Conservation (phyloP, 495 filamentous ascomycete genomes). For the Lophiotrema nucula region DNA sequence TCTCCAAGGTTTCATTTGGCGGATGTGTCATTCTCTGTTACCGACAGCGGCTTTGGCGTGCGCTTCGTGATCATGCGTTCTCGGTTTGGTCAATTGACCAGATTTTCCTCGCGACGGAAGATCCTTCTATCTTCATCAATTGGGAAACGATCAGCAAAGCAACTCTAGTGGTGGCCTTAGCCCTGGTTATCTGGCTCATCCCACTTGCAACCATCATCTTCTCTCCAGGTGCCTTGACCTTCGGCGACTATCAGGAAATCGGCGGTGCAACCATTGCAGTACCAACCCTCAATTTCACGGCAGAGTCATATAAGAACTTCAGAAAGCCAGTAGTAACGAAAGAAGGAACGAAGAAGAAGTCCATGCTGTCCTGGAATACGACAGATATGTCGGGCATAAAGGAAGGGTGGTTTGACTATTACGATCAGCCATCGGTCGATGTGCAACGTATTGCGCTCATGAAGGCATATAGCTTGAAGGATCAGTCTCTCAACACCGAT, state of each 20-base stretch:
- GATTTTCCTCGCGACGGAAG: constrained; percentile 42
- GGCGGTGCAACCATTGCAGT: constrained; percentile 24
- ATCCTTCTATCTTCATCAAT: constrained; percentile 40
- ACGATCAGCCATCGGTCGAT: constrained; percentile 37
- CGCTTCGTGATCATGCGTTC: constrained; percentile 37
- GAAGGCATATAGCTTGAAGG: constrained; percentile 24
- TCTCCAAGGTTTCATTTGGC: constrained; percentile 42
- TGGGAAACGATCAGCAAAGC: constrained; percentile 40
- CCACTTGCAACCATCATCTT: constrained; percentile 43
- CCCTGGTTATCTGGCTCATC: constrained; percentile 43
- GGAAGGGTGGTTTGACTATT: constrained; percentile 36
- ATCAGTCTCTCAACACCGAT: constrained; percentile 18
- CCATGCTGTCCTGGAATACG: constrained; percentile 38
- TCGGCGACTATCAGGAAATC: constrained; percentile 23
- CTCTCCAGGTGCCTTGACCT: constrained; percentile 44
- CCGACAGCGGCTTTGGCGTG: constrained; percentile 46
- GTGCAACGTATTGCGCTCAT: constrained; percentile 32
- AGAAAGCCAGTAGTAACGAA: constrained; percentile 27
- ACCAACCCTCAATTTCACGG: constrained; percentile 36
- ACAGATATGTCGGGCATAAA: constrained; percentile 30
- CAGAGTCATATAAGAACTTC: constrained; percentile 19
- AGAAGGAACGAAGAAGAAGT: constrained; percentile 28
- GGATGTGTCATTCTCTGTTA: constrained; percentile 39
- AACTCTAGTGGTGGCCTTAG: constrained; percentile 41
- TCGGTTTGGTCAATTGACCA: constrained; percentile 41